A percentile compares a stretch with the other conserved stretches of the same genome.
Conservation (phyloP, 192 early-diverging fungal genomes). For the Coemansia sp. region DNA sequence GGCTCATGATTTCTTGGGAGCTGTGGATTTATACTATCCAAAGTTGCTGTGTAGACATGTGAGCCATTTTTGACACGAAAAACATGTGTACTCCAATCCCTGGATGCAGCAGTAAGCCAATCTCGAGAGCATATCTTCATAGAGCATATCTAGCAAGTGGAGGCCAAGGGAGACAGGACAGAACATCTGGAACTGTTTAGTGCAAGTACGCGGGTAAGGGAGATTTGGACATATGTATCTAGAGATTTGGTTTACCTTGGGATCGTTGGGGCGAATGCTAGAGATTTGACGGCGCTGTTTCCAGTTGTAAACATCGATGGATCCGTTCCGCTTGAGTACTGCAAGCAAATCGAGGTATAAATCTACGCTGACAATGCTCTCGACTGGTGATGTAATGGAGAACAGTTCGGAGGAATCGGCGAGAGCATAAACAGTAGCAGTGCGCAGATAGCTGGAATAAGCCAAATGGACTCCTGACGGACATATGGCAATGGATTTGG, state of each 20-base stretch:
- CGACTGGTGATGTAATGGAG: not conserved
- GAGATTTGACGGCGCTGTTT: not conserved
- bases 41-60: not conserved
- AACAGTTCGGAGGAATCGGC: not conserved
- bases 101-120: constrained; percentile 7
- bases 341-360: constrained; percentile 8
- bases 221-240: not conserved
- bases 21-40: not conserved
- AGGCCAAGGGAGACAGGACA: not conserved
- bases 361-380: constrained; percentile 13
- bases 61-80: not conserved
- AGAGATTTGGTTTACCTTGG: constrained; percentile 3
- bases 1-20: not conserved
- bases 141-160: not conserved
- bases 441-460: constrained; percentile 18
- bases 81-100: constrained; percentile 1
- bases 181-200: not conserved
- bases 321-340: constrained; percentile 5
- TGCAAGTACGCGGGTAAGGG: not conserved
- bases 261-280: not conserved
- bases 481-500: constrained; percentile 24
- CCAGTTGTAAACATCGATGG: constrained; percentile 14
- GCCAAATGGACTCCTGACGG: constrained; percentile 1
- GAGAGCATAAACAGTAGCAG: constrained; percentile 13
- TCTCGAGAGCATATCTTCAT: constrained; percentile 11